A percentile compares a stretch with the other conserved stretches of the same genome.
Conservation (phyloP, 352 stramenopile genomes). For the Phytophthora cajani region DNA sequence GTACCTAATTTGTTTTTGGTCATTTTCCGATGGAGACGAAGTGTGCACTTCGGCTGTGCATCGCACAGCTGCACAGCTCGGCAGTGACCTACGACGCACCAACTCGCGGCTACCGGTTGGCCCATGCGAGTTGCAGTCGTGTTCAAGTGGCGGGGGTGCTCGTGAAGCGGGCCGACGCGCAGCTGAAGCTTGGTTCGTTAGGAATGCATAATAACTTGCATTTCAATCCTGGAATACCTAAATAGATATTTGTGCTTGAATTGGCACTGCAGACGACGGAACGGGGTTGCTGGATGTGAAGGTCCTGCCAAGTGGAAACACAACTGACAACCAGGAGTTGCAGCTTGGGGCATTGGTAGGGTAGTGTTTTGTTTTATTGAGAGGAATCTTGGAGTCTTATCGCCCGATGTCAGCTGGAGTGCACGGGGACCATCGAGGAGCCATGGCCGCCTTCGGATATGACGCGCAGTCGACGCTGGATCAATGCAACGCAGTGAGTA, state of each 20-base stretch:
- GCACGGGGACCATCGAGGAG: constrained; percentile 41
- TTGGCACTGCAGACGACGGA: constrained; percentile 42
- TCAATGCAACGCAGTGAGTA: constrained; percentile 48
- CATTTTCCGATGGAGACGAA: constrained; percentile 26
- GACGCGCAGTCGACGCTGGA: constrained; percentile 29
- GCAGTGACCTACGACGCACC: constrained; percentile 27
- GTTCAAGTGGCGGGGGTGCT: constrained; percentile 48
- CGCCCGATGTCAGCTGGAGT: constrained; percentile 39
- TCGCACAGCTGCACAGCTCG: constrained; percentile 35
- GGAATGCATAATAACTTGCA: constrained; percentile 2
- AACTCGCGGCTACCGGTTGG: constrained; percentile 28
- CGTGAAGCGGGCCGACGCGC: constrained; percentile 19
- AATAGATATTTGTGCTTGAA: not conserved
- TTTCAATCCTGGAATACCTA: not conserved
- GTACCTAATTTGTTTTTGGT: no score
- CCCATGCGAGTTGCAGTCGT: constrained; percentile 16
- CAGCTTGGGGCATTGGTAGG: constrained; percentile 40
- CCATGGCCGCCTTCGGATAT: constrained; percentile 24
- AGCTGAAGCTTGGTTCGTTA: constrained; percentile 43
- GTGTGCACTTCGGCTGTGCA: constrained; percentile 39
- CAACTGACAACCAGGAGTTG: constrained; percentile 22
- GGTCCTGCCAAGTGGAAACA: constrained; percentile 11
- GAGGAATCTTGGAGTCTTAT: not conserved
- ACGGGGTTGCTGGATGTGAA: constrained; percentile 42
- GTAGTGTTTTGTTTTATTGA: not conserved